Base-by-base conservation (phyloP, 208 protist species). In the Endotrypanum monterogeii region DNA sequence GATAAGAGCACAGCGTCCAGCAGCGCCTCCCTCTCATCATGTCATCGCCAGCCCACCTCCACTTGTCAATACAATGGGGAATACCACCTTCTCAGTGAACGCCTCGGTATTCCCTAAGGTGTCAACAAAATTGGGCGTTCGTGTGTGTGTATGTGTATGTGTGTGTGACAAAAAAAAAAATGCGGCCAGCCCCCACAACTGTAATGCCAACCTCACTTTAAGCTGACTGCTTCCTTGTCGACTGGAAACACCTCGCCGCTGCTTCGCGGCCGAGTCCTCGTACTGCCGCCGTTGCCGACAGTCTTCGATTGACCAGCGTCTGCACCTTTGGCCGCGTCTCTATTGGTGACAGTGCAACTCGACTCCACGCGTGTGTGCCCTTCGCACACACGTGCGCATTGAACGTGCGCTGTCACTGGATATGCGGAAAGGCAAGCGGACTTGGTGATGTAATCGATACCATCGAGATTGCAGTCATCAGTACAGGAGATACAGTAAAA, bases 401-500 rank as follows among this genome's bases (percentile, higher is more conserved):
- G 84, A 50, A 96, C 92, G 67, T 94, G 90, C 39, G 90, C 76
- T 56, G 89, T 85, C 69, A 83, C 84, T 60, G 92, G 92, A 77
- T 93, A 95, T 37, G 87, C 89, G 9, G 86, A 94, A 46, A 94
- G 71, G 72, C 89, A 94, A 60, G 87, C 86, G 54, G 80, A 73
- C 51, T 86, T 80, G 9, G 92, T 93, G 50, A 95, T 76, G 73
- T 95, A 96, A 71, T 96, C 89, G 12, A 95, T 76, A 0, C 88
- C 92, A 37, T 94, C 87, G 25, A 95, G 58, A 57, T 86, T 83
- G 60, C 80, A 74, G 51, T 97, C 90, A 25, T 97, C 93, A 12
- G 90, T 92, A 85, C 93, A 97, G 39, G 89, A 83, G 82, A 97
- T 86, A 74, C 82, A 89, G 71, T 93, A 95, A 65, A 95, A 95